Evolutionary conservation across 768 basidiomycete species (phyloP).

Genomic region (Hygrophoropsis aurantiaca): DNA sequence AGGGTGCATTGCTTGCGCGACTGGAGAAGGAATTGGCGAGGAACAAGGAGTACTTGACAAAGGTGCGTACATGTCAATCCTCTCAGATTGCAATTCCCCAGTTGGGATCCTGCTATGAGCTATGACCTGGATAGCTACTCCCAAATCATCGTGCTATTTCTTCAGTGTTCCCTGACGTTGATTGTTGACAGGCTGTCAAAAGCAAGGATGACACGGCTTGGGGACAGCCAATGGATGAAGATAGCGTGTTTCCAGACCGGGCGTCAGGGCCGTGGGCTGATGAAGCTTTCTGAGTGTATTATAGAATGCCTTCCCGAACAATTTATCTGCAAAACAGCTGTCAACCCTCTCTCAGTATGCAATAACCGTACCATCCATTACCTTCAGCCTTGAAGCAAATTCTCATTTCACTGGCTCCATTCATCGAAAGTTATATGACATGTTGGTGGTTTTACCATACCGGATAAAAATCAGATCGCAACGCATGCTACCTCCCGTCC

Average conservation of each 20-base stretch:
- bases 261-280: conserved; percentile 22
- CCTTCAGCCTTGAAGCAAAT: no score
- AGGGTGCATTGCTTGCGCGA: conserved; percentile 19
- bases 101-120: not conserved
- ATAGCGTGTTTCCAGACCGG: conserved; percentile 14
- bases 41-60: conserved; percentile 71
- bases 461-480: no score
- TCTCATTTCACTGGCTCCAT: no score
- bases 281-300: no score
- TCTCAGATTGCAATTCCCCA: not conserved
- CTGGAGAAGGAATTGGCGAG: conserved; percentile 41
- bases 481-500: no score
- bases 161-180: not conserved
- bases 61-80: conserved; percentile 46
- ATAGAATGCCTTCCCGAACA: no score
- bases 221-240: conserved; percentile 26
- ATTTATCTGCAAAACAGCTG: no score
- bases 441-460: no score
- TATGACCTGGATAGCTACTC: not conserved
- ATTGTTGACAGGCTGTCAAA: conserved; percentile 23
- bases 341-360: no score
- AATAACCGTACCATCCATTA: no score
- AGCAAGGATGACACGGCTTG: conserved; percentile 26
- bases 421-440: no score
- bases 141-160: not conserved